phyloP scores from a whole-genome alignment of 2,329 filamentous ascomycete species.

The Aspergillus oerlinghausenensis region DNA sequence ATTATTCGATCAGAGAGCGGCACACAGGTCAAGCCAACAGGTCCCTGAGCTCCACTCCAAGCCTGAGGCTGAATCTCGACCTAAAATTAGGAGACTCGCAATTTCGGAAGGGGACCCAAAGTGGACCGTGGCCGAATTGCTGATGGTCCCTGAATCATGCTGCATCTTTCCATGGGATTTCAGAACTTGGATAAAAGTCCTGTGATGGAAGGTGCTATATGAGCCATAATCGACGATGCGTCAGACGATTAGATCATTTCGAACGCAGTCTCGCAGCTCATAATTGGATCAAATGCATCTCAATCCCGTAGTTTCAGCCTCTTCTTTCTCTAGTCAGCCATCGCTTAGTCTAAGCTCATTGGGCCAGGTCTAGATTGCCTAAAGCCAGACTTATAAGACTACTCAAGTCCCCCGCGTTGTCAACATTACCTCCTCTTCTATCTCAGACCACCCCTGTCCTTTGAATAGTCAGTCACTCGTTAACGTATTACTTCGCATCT shows the following conservation, averaged over 20 bases:
- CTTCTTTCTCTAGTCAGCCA: background rate
- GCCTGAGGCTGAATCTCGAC: background rate
- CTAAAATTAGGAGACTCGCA: background rate
- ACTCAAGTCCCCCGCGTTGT: background rate
- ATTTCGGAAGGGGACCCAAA: no score
- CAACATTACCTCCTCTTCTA: background rate
- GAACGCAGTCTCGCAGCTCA: no score
- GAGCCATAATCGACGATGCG: no score
- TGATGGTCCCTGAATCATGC: background rate
- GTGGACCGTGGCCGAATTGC: background rate
- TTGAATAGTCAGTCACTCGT: background rate
- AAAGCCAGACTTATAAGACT: background rate
- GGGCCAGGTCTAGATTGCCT: background rate
- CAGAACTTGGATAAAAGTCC: no score
- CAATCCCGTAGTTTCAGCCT: background rate
- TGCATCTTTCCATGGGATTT: background rate
- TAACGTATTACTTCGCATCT: background rate
- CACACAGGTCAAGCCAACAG: no score
- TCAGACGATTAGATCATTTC: no score
- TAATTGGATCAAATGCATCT: no score
- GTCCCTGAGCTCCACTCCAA: background rate
- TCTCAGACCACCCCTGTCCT: no score
- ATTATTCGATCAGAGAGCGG: no score
- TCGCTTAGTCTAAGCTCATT: background rate
- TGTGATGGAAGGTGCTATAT: background rate